Conservation (phyloP, 192 early-diverging fungal genomes). For the Funneliformis geosporum region DNA sequence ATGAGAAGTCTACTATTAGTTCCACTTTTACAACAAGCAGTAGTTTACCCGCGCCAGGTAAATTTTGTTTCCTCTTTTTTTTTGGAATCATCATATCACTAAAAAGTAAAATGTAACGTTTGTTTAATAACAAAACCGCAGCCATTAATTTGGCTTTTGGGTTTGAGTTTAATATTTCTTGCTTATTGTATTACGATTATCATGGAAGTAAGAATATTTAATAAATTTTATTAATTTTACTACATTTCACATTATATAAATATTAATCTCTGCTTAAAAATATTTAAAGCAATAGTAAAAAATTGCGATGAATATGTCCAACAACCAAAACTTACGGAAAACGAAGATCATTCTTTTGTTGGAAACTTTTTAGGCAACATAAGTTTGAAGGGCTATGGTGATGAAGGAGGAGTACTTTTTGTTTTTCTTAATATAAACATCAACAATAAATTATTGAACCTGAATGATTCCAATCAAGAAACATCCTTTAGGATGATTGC, state of each 20-base stretch:
- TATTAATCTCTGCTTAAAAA: background rate
- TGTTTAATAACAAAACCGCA: too few relatives aligned
- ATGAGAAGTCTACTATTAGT: too few relatives aligned
- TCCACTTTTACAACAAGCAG: too few relatives aligned
- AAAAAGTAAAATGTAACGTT: too few relatives aligned
- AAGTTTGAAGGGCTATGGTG: background rate
- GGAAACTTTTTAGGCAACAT: background rate
- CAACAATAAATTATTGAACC: background rate
- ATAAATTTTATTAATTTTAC: background rate
- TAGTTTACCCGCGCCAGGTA: too few relatives aligned
- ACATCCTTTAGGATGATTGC: background rate
- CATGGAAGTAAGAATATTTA: background rate
- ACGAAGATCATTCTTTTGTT: background rate
- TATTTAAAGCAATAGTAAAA: background rate
- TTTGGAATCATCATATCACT: too few relatives aligned
- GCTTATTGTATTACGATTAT: background rate
- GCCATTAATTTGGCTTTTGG: background rate
- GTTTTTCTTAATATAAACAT: conserved; percentile 5
- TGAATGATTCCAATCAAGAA: background rate
- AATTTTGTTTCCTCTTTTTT: too few relatives aligned
- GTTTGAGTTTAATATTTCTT: background rate
- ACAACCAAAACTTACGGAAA: background rate
- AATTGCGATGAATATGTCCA: background rate
- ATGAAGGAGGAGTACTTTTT: background rate
- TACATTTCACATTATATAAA: background rate